Evolutionary conservation across 306 rosid species (phyloP).

Genomic region (Pyrus communis): DNA sequence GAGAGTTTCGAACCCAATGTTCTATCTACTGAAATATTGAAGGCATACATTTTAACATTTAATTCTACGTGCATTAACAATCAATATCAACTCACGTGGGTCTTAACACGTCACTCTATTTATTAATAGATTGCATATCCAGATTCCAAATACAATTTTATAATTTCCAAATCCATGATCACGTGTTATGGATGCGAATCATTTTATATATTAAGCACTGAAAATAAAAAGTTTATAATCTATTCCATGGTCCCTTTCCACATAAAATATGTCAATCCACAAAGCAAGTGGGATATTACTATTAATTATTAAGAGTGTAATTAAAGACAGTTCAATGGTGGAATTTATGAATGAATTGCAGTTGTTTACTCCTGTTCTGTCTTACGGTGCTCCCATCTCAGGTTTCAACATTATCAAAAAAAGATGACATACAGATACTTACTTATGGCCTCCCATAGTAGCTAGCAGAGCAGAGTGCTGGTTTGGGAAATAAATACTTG

Average conservation of each 20-base stretch:
- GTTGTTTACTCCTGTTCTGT: background rate
- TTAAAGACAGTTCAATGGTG: background rate
- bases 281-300: background rate
- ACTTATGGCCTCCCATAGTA: background rate
- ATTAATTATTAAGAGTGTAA: background rate
- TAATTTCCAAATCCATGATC: background rate
- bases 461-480: background rate
- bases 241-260: too few relatives aligned
- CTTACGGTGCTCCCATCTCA: too few relatives aligned
- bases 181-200: background rate
- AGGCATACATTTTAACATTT: too few relatives aligned
- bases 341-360: background rate
- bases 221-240: too few relatives aligned
- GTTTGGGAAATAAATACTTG: background rate
- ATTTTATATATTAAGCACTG: too few relatives aligned
- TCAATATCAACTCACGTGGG: too few relatives aligned
- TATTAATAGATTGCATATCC: too few relatives aligned
- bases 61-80: too few relatives aligned
- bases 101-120: too few relatives aligned
- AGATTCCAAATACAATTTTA: background rate
- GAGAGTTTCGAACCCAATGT: too few relatives aligned
- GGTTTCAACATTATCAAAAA: background rate
- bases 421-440: background rate
- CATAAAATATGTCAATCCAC: background rate
- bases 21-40: too few relatives aligned